Percentiles rank a stretch among this genome's conserved stretches.
Conservation (phyloP, 2,329 filamentous ascomycete species). For the Emmonsiellopsis sp. region DNA sequence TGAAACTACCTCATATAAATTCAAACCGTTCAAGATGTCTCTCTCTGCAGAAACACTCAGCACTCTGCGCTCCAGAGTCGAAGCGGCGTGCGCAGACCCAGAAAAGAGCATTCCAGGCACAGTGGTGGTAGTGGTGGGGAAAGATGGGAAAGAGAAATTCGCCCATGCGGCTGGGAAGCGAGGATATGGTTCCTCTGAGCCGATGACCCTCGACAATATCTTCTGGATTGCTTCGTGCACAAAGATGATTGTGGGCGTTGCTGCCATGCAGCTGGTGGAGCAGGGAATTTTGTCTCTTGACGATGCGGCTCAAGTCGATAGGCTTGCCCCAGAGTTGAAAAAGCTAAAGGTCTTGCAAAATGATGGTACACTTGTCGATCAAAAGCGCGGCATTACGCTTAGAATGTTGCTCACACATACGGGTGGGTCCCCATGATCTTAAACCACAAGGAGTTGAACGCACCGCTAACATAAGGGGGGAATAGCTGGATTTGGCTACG, state of each 20-base stretch:
- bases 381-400: slow-evolving; percentile 44
- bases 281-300: slow-evolving; percentile 32
- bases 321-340: slow-evolving; percentile 34
- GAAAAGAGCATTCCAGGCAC: slow-evolving; percentile 36
- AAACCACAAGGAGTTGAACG: neutral
- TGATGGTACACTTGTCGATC: slow-evolving; percentile 27
- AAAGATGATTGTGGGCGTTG: slow-evolving; percentile 35
- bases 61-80: slow-evolving; percentile 1
- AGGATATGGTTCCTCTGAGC: slow-evolving; percentile 35
- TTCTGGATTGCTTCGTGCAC: slow-evolving; percentile 51
- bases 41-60: slow-evolving; percentile 4
- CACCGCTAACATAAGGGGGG: neutral
- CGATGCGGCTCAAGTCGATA: slow-evolving; percentile 29
- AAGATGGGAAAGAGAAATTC: slow-evolving; percentile 40
- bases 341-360: slow-evolving; percentile 31
- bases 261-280: slow-evolving; percentile 40
- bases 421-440: slow-evolving; percentile 9
- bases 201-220: slow-evolving; percentile 50
- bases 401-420: slow-evolving; percentile 48
- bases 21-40: neutral
- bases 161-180: slow-evolving; percentile 40
- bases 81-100: slow-evolving; percentile 20
- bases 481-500: slow-evolving; percentile 48
- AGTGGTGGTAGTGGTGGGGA: slow-evolving; percentile 39
- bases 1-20: neutral